Evolutionary conservation across 192 early-diverging fungal genomes (phyloP).

Genomic region (Tieghemiomyces parasiticus): DNA sequence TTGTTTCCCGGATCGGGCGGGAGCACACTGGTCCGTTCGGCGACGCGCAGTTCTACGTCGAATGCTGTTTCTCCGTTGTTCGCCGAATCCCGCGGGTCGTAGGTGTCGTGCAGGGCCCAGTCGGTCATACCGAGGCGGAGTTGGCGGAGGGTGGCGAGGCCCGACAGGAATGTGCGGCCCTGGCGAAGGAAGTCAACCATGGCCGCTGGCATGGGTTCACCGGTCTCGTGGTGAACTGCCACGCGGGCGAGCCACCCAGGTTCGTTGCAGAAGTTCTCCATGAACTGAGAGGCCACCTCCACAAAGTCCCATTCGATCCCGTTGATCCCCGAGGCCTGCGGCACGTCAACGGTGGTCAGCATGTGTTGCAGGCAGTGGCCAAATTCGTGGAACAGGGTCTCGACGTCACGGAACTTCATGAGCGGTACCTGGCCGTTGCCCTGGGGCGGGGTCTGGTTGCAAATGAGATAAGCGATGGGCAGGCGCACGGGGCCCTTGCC

Average conservation of each 20-base stretch:
- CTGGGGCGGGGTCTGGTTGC: constrained; percentile 37
- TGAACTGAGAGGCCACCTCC: constrained; percentile 43
- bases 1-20: constrained; percentile 30
- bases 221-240: constrained; percentile 33
- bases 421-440: constrained; percentile 22
- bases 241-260: constrained; percentile 30
- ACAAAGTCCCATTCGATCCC: constrained; percentile 49
- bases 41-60: constrained; percentile 35
- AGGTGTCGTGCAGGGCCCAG: constrained; percentile 28
- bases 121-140: constrained; percentile 36
- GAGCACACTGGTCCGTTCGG: constrained; percentile 24
- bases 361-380: constrained; percentile 44
- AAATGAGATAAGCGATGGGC: constrained; percentile 39
- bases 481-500: constrained; percentile 21
- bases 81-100: constrained; percentile 12
- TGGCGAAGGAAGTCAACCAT: constrained; percentile 34
- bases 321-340: constrained; percentile 42
- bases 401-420: constrained; percentile 43
- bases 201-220: constrained; percentile 33
- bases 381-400: constrained; percentile 49
- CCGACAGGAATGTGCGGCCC: constrained; percentile 29
- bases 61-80: constrained; percentile 20
- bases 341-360: constrained; percentile 39
- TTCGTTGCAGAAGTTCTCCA: constrained; percentile 46
- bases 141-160: constrained; percentile 37